Percentiles rank a stretch among this genome's conserved stretches.
Evolutionary conservation across 1,284 basidiomycete species (phyloP).

Genomic region (Meripilus lineatus): DNA sequence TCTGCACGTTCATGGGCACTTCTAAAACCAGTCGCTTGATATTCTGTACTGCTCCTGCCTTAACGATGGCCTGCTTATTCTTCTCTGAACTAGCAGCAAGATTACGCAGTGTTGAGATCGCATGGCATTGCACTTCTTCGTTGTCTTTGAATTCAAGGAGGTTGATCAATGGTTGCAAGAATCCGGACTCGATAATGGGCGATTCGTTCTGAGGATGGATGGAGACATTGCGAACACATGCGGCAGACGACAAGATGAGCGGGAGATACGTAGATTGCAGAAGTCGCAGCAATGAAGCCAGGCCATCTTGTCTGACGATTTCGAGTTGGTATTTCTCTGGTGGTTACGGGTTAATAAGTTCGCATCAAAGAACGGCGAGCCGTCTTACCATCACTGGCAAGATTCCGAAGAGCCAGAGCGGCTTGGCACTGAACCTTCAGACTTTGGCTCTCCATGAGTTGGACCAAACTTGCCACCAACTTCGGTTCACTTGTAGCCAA

Average conservation of each 20-base stretch:
- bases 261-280: slow-evolving; percentile 97
- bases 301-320: slow-evolving; percentile 94
- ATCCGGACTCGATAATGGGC: slow-evolving; percentile 98
- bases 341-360: neutral
- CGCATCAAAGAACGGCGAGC: neutral
- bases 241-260: slow-evolving; percentile 97
- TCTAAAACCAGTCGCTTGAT: slow-evolving; percentile 97
- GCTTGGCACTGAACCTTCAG: slow-evolving; percentile 99
- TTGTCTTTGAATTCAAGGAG: slow-evolving; percentile 98
- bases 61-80: slow-evolving; percentile 98
- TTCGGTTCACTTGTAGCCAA: slow-evolving; percentile 94
- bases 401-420: slow-evolving; percentile 92
- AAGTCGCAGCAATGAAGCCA: slow-evolving; percentile 89
- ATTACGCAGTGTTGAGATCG: slow-evolving; percentile 97
- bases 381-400: slow-evolving; percentile 89
- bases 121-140: slow-evolving; percentile 99
- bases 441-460: slow-evolving; percentile 96
- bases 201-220: slow-evolving; percentile 99
- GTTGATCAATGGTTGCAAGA: slow-evolving; percentile 94
- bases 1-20: slow-evolving; percentile 96
- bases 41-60: slow-evolving; percentile 96
- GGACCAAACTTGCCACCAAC: slow-evolving; percentile 91
- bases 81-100: slow-evolving; percentile 96
- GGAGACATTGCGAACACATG: slow-evolving; percentile 98
- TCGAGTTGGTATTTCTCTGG: slow-evolving; percentile 98